Evolutionary conservation across 2,329 filamentous ascomycete species (phyloP).

Genomic region (Didymosphaeria variabile): DNA sequence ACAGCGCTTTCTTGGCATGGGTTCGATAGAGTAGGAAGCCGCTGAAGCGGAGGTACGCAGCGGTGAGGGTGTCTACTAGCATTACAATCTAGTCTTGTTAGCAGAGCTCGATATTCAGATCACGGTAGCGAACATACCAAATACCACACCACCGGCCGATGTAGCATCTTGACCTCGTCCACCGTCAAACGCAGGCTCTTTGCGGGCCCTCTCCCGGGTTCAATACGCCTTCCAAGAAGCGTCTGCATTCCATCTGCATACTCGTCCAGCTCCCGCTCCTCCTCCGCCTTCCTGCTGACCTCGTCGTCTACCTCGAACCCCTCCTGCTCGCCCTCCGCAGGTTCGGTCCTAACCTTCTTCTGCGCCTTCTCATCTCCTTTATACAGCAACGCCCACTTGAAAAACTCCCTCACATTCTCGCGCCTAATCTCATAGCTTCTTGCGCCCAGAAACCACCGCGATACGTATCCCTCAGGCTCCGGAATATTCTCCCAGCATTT

Average conservation of each 20-base stretch:
- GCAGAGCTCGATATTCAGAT: neutral
- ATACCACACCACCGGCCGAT: slow-evolving; percentile 73
- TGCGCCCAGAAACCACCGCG: slow-evolving; percentile 73
- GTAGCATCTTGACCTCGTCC: slow-evolving; percentile 68
- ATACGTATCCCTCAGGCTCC: slow-evolving; percentile 66
- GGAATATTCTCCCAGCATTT: slow-evolving; percentile 65
- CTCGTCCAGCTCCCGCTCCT: slow-evolving; percentile 63
- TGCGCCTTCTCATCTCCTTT: slow-evolving; percentile 51
- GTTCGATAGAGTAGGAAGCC: slow-evolving; percentile 65
- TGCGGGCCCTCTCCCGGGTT: slow-evolving; percentile 64
- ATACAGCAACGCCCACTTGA: slow-evolving; percentile 74
- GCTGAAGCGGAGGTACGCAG: slow-evolving; percentile 54
- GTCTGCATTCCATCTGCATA: slow-evolving; percentile 65
- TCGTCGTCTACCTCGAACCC: slow-evolving; percentile 23
- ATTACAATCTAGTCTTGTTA: slow-evolving; percentile 53
- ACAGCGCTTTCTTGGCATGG: slow-evolving; percentile 53
- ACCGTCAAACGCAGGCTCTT: slow-evolving; percentile 70
- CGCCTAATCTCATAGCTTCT: slow-evolving; percentile 64
- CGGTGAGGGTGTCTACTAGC: slow-evolving; percentile 60
- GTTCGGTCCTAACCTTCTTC: slow-evolving; percentile 21
- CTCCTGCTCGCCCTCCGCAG: slow-evolving; percentile 21
- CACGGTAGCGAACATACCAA: slow-evolving; percentile 51
- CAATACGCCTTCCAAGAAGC: slow-evolving; percentile 61
- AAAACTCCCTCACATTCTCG: slow-evolving; percentile 74
- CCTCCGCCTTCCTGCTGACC: slow-evolving; percentile 23